Evolutionary conservation across 1,284 basidiomycete species (phyloP).

Genomic region (Entoloma clypeatum): DNA sequence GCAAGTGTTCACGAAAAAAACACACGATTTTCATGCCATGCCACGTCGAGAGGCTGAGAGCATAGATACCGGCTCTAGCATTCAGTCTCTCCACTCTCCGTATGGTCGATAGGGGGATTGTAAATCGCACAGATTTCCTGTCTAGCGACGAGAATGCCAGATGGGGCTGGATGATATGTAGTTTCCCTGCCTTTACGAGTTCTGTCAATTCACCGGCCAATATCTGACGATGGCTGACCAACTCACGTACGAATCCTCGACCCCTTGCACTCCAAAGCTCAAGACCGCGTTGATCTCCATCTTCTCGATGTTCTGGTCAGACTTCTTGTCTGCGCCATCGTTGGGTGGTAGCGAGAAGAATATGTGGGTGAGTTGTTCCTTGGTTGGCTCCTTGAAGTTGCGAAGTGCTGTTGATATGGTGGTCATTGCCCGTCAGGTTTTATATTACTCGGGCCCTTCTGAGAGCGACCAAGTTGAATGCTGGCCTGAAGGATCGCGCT

Average conservation of each 20-base stretch:
- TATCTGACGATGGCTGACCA: neutral
- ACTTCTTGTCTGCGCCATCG: constrained; percentile 26
- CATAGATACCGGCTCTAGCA: constrained; percentile 91
- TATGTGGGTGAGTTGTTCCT: constrained; percentile 76
- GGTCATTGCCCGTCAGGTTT: too few relatives aligned
- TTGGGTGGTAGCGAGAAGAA: constrained; percentile 78
- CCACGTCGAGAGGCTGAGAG: constrained; percentile 92
- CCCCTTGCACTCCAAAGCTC: constrained; percentile 71
- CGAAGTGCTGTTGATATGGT: constrained; percentile 82
- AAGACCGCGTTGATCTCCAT: constrained; percentile 93
- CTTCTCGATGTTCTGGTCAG: constrained; percentile 48
- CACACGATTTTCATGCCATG: constrained; percentile 92
- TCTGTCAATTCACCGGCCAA: constrained; percentile 1
- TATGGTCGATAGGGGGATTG: constrained; percentile 89
- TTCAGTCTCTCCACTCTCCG: constrained; percentile 93
- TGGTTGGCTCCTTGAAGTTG: constrained; percentile 87
- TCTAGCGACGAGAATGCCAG: constrained; percentile 91
- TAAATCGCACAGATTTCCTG: constrained; percentile 88
- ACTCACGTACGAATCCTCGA: constrained; percentile 92
- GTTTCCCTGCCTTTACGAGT: constrained; percentile 73
- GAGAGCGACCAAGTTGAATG: neutral
- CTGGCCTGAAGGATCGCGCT: neutral
- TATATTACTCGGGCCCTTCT: too few relatives aligned
- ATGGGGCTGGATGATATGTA: constrained; percentile 88
- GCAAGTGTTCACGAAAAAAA: constrained; percentile 19